phyloP scores from a whole-genome alignment of 176 grass and related monocot species.

The Calamus simplicifolius region DNA sequence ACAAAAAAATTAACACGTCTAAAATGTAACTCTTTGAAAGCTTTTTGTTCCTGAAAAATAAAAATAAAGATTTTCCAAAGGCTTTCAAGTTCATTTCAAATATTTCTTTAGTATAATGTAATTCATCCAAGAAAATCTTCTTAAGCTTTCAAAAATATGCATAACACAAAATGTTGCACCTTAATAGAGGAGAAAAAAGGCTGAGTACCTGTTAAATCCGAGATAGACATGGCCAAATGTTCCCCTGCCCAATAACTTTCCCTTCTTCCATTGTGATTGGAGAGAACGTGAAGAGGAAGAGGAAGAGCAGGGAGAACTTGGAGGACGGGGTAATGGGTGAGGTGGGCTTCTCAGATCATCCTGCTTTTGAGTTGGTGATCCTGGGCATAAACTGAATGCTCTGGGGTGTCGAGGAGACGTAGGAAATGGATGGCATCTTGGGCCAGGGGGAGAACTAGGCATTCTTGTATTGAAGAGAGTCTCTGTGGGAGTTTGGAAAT shows the following conservation, averaged over 20 bases:
- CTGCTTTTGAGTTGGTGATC: conserved; percentile 46
- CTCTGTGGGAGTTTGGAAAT: conserved; percentile 40
- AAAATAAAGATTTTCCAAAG: too few relatives aligned
- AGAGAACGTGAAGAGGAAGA: conserved; percentile 32
- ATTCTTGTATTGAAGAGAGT: conserved; percentile 42
- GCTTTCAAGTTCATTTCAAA: too few relatives aligned
- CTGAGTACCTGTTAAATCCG: conserved; percentile 67
- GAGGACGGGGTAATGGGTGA: conserved; percentile 68
- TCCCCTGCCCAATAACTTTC: conserved; percentile 77
- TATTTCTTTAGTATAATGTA: too few relatives aligned
- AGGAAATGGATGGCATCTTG: conserved; percentile 31
- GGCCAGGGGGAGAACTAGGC: conserved; percentile 35
- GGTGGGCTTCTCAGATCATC: conserved; percentile 30
- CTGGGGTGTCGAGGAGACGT: conserved; percentile 35
- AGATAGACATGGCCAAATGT: conserved; percentile 95
- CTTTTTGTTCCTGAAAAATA: too few relatives aligned
- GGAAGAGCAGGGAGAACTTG: conserved; percentile 18
- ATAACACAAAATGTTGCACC: too few relatives aligned
- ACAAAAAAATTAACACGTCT: too few relatives aligned
- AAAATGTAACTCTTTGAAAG: too few relatives aligned
- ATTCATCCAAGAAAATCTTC: too few relatives aligned
- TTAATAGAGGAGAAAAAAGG: too few relatives aligned
- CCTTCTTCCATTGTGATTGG: conserved; percentile 64
- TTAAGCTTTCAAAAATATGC: too few relatives aligned
- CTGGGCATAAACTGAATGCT: conserved; percentile 46